A percentile compares a stretch with the other conserved stretches of the same genome.
Conservation (phyloP, 495 filamentous ascomycete genomes). For the Daldinia decipiens region DNA sequence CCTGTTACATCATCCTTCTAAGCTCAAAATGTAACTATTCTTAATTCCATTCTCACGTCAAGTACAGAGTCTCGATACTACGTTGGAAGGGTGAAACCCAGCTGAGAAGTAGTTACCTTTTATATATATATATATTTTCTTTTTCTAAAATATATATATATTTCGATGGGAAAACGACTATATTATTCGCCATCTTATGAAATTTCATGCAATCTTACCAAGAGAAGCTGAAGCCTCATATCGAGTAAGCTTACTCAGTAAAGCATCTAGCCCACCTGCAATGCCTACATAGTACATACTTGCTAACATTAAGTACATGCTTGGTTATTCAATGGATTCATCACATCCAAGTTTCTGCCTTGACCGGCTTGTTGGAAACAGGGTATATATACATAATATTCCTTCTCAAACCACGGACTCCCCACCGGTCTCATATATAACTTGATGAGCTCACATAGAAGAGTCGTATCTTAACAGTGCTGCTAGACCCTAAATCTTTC, state of each 20-base stretch:
- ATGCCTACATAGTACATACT: no score
- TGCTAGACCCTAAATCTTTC: neutral
- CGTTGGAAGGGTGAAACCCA: neutral
- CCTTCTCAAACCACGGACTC: neutral
- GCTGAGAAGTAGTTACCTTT: neutral
- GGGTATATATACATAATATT: conserved; percentile 9
- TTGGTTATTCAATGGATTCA: no score
- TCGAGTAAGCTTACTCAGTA: neutral
- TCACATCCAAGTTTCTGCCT: no score
- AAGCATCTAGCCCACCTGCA: no score
- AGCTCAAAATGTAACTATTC: neutral
- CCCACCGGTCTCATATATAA: neutral
- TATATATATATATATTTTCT: neutral
- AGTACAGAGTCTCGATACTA: neutral
- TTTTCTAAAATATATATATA: no score
- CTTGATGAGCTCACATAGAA: neutral
- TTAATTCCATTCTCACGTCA: neutral
- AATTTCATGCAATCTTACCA: neutral
- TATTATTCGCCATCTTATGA: neutral
- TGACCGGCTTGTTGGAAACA: conserved; percentile 11
- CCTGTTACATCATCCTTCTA: conserved; percentile 8
- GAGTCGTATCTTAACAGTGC: neutral
- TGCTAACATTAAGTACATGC: no score
- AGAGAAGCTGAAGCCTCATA: neutral
- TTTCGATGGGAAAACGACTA: neutral